Percentiles rank a stretch among this genome's conserved stretches.
These are phyloP conservation scores for Magnaporthiopsis incrustans DNA, from an alignment of 2,329 filamentous ascomycete species.

Conservation along the genomic window DNA sequence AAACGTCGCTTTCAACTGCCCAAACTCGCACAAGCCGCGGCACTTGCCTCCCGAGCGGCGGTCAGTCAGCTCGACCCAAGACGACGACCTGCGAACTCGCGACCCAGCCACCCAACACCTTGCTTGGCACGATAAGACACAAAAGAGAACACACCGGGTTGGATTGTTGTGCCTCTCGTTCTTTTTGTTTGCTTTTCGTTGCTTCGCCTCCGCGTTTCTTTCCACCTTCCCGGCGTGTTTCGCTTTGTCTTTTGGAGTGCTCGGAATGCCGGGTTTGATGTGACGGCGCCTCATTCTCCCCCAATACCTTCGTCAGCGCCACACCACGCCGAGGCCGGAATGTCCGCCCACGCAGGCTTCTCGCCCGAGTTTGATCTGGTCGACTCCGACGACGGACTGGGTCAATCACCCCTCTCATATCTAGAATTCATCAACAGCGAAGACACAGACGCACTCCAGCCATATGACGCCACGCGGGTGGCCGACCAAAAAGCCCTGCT, in stretches of 20 bases:
- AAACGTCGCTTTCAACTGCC: neutral
- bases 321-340: slow-evolving; percentile 2
- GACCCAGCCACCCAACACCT: neutral
- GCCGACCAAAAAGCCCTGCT: slow-evolving; percentile 4
- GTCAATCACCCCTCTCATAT: neutral
- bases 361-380: slow-evolving; percentile 7
- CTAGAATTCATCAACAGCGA: slow-evolving; percentile 8
- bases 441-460: slow-evolving; percentile 4
- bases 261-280: neutral
- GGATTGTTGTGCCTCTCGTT: neutral
- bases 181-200: neutral
- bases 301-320: neutral
- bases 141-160: neutral
- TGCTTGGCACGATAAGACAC: neutral
- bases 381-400: slow-evolving; percentile 8
- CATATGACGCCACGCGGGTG: slow-evolving; percentile 5
- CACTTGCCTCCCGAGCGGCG: neutral
- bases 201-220: neutral
- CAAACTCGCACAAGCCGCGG: neutral
- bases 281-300: neutral
- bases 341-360: slow-evolving; percentile 8
- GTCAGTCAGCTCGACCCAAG: neutral
- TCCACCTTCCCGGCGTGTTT: neutral
- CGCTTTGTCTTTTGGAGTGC: neutral
- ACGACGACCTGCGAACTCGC: neutral